Conservation (phyloP, 768 basidiomycete species). For the Lentinula lateritia region DNA sequence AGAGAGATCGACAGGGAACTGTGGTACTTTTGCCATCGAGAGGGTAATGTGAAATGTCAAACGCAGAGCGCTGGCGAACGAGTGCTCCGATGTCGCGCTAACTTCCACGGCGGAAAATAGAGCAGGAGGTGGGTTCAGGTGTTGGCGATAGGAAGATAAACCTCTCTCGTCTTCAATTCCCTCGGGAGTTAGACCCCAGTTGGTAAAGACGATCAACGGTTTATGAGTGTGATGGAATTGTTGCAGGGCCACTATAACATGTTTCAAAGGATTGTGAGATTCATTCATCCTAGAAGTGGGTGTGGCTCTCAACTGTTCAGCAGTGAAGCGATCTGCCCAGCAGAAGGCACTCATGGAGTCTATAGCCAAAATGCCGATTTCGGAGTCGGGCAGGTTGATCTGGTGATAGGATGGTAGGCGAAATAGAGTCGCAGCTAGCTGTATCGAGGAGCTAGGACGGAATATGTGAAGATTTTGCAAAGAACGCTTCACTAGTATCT, state of each 20-base stretch:
- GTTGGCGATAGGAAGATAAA: slow-evolving; percentile 38
- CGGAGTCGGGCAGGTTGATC: slow-evolving; percentile 39
- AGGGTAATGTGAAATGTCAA: slow-evolving; percentile 20
- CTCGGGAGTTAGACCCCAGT: slow-evolving; percentile 47
- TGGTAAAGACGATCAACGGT: slow-evolving; percentile 51
- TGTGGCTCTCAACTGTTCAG: slow-evolving; percentile 42
- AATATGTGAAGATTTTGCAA: slow-evolving; percentile 65
- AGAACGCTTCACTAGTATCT: slow-evolving; percentile 28
- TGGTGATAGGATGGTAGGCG: slow-evolving; percentile 52
- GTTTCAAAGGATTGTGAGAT: slow-evolving; percentile 30
- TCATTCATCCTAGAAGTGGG: slow-evolving; percentile 8
- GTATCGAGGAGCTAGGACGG: slow-evolving; percentile 56
- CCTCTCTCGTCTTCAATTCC: neutral
- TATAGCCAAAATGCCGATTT: slow-evolving; percentile 62
- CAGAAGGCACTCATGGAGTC: slow-evolving; percentile 76
- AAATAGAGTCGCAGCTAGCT: slow-evolving; percentile 64
- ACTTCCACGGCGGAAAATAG: neutral
- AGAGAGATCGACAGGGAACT: slow-evolving; percentile 4
- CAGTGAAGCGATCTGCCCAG: slow-evolving; percentile 68
- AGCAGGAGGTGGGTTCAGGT: slow-evolving; percentile 42
- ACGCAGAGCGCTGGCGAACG: slow-evolving; percentile 8
- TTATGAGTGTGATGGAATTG: slow-evolving; percentile 41
- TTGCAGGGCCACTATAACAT: slow-evolving; percentile 44
- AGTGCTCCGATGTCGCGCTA: neutral
- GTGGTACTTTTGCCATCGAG: slow-evolving; percentile 6